Conservation (phyloP, 352 stramenopile genomes). For the Phytophthora constricta region DNA sequence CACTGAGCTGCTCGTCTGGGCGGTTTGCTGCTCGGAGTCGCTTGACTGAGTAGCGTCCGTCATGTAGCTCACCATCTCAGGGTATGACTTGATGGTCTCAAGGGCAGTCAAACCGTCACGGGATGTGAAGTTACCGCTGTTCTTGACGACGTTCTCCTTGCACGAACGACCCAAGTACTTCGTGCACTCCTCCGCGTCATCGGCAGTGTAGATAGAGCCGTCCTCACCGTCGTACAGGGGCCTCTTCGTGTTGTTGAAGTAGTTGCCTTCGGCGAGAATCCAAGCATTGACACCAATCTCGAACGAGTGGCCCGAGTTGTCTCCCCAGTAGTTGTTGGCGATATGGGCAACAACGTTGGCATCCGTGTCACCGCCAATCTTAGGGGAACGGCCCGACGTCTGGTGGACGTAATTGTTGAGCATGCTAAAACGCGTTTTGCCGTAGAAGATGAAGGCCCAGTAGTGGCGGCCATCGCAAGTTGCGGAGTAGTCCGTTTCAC, state of each 20-base stretch:
- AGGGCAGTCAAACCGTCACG: constrained; percentile 26
- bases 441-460: constrained; percentile 56
- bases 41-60: constrained; percentile 1
- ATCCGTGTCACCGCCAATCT: constrained; percentile 25
- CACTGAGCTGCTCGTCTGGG: constrained; percentile 11
- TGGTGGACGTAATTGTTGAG: constrained; percentile 46
- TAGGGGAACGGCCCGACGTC: constrained; percentile 40
- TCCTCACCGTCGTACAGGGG: constrained; percentile 22
- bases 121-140: constrained; percentile 25
- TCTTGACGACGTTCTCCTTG: constrained; percentile 22
- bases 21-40: background rate
- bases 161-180: constrained; percentile 26
- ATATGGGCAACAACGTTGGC: constrained; percentile 34
- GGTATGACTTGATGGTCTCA: constrained; percentile 17
- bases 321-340: constrained; percentile 46
- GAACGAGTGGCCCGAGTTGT: constrained; percentile 46
- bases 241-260: constrained; percentile 41
- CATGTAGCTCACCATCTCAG: constrained; percentile 16
- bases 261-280: constrained; percentile 48
- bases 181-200: constrained; percentile 19
- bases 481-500: constrained; percentile 45
- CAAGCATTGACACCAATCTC: constrained; percentile 20
- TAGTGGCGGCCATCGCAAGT: constrained; percentile 60
- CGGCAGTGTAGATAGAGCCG: constrained; percentile 20
- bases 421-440: constrained; percentile 42